Evolutionary conservation across 768 basidiomycete genomes (phyloP).

Genomic region (Wakefieldia striispora): DNA sequence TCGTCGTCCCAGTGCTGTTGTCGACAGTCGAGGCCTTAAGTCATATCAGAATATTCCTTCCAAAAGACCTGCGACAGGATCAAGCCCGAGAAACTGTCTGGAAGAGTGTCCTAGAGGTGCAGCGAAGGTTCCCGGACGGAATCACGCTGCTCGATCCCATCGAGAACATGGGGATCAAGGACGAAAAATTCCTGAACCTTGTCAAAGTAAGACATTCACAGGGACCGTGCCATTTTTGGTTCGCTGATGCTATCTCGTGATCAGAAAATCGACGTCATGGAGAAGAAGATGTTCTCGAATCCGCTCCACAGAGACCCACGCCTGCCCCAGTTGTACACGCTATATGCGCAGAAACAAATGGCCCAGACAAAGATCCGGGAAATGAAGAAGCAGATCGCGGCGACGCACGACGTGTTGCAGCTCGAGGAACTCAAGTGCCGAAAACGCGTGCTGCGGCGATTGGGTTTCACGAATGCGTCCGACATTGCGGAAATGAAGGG

Average conservation of each 20-base stretch:
- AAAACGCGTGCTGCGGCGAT: conserved; percentile 88
- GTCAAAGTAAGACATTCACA: conserved; percentile 57
- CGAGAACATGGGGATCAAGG: conserved; percentile 93
- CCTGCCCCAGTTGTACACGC: conserved; percentile 76
- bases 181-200: conserved; percentile 86
- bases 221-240: neutral
- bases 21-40: conserved; percentile 85
- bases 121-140: conserved; percentile 84
- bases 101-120: conserved; percentile 91
- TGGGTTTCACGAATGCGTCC: conserved; percentile 83
- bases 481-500: conserved; percentile 99
- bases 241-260: neutral
- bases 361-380: conserved; percentile 66
- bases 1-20: conserved; percentile 86
- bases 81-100: conserved; percentile 77
- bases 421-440: conserved; percentile 95
- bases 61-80: conserved; percentile 83
- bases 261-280: conserved; percentile 91
- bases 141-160: conserved; percentile 87
- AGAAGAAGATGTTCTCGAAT: conserved; percentile 78
- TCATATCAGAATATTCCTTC: conserved; percentile 81
- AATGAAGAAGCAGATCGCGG: conserved; percentile 82
- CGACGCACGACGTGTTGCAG: conserved; percentile 90
- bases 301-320: conserved; percentile 76
- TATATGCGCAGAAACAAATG: conserved; percentile 75